A percentile compares a stretch with the other conserved stretches of the same genome.
phyloP scores from a whole-genome alignment of 257 asterid species.

The Solanum rostratum region DNA sequence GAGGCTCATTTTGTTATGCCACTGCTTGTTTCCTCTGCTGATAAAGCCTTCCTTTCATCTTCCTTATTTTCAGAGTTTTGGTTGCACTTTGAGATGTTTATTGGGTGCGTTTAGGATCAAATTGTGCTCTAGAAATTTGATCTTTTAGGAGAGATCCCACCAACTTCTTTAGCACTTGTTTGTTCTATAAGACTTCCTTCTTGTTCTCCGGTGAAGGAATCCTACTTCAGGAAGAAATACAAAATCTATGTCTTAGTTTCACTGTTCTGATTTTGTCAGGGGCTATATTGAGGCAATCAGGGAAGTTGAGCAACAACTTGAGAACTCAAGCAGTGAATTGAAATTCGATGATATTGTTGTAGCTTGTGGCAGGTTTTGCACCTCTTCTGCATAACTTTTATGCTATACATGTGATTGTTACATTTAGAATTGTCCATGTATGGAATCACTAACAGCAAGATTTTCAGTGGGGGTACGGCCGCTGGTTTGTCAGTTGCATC shows the following conservation, averaged over 20 bases:
- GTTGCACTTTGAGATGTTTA: neutral
- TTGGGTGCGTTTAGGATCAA: neutral
- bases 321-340: constrained; percentile 10
- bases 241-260: neutral
- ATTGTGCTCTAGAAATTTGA: neutral
- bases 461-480: constrained; percentile 81
- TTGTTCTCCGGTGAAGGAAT: no score
- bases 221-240: neutral
- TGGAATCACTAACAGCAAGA: neutral
- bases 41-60: neutral
- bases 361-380: constrained; percentile 77
- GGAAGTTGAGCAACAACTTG: constrained; percentile 72
- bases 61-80: neutral
- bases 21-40: neutral
- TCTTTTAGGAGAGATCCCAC: no score
- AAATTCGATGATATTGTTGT: constrained; percentile 70
- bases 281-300: constrained; percentile 85
- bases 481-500: constrained; percentile 84
- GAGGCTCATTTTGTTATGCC: constrained; percentile 9
- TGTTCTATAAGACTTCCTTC: no score
- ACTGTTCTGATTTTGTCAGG: constrained; percentile 32
- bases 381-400: neutral
- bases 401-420: neutral
- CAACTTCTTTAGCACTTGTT: no score
- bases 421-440: neutral